Percentiles rank a stretch among this genome's conserved stretches.
phyloP scores from a whole-genome alignment of 371 early-diverging fungal genomes.

The Lichtheimia ramosa region DNA sequence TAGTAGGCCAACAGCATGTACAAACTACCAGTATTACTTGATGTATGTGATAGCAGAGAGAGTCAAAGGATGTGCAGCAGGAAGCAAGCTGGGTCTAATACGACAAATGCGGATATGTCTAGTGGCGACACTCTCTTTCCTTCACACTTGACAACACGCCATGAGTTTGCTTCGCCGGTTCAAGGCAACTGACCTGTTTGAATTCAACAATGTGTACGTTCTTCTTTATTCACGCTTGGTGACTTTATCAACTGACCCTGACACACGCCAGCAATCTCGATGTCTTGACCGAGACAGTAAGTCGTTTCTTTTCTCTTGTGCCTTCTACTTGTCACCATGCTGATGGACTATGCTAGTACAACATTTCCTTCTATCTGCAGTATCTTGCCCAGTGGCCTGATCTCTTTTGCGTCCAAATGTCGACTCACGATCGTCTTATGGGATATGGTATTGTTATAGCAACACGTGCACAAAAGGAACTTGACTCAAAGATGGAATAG shows the following conservation, averaged over 20 bases:
- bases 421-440: conserved; percentile 76
- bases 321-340: too few species aligned
- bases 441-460: conserved; percentile 69
- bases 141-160: too few species aligned
- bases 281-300: conserved; percentile 87
- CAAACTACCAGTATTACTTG: too few species aligned
- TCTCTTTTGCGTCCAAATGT: conserved; percentile 83
- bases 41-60: too few species aligned
- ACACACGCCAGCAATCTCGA: conserved; percentile 71
- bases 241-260: background rate
- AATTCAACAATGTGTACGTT: conserved; percentile 83
- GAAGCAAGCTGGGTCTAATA: too few species aligned
- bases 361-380: conserved; percentile 89
- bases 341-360: conserved; percentile 63
- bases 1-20: too few species aligned
- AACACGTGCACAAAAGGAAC: background rate
- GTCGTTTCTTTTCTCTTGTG: background rate
- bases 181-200: conserved; percentile 85
- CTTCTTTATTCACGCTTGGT: background rate
- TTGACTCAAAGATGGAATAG: conserved; percentile 25
- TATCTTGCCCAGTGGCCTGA: conserved; percentile 96
- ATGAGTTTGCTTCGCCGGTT: conserved; percentile 54
- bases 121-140: too few species aligned
- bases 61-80: too few species aligned
- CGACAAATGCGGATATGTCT: too few species aligned